Conservation (phyloP, 169 alveolate genomes). For the Neospora caninum region DNA sequence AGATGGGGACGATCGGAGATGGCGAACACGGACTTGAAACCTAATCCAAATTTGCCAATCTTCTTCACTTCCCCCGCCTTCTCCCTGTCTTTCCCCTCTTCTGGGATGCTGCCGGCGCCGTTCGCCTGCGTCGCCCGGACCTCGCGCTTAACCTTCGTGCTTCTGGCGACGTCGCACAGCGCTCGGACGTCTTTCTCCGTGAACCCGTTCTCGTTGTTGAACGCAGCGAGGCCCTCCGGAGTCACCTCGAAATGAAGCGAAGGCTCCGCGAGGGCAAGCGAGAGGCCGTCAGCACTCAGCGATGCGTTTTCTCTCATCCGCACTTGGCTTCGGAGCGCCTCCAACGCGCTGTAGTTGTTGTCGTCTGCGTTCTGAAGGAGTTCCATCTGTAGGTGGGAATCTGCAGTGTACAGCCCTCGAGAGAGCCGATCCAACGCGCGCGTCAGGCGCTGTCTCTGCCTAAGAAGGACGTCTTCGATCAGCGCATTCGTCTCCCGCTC, state of each 20-base stretch:
- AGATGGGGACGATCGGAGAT: constrained; percentile 74
- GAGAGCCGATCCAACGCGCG: constrained; percentile 66
- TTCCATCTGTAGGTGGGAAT: constrained; percentile 68
- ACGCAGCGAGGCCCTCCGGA: constrained; percentile 65
- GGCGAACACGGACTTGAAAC: constrained; percentile 77
- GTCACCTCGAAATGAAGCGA: constrained; percentile 66
- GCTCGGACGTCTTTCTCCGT: constrained; percentile 71
- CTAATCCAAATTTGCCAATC: constrained; percentile 78
- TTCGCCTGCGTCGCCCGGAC: background rate
- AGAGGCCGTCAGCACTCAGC: background rate
- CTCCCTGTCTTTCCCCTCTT: background rate
- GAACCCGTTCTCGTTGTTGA: constrained; percentile 77
- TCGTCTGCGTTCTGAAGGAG: constrained; percentile 80
- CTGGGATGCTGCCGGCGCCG: background rate
- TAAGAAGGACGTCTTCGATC: constrained; percentile 38
- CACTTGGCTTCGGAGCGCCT: background rate
- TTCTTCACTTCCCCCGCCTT: constrained; percentile 10
- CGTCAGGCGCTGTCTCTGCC: constrained; percentile 68
- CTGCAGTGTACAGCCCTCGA: constrained; percentile 58
- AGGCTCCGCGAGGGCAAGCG: constrained; percentile 33
- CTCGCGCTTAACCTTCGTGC: constrained; percentile 63
- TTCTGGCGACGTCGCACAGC: constrained; percentile 74
- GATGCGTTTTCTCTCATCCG: background rate
- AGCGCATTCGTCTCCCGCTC: background rate
- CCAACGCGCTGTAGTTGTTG: constrained; percentile 45